A percentile compares a stretch with the other conserved stretches of the same genome.
These are phyloP conservation scores for Chaetomium sp. DNA, from an alignment of 2,329 filamentous ascomycete species.

Conservation along the genomic window DNA sequence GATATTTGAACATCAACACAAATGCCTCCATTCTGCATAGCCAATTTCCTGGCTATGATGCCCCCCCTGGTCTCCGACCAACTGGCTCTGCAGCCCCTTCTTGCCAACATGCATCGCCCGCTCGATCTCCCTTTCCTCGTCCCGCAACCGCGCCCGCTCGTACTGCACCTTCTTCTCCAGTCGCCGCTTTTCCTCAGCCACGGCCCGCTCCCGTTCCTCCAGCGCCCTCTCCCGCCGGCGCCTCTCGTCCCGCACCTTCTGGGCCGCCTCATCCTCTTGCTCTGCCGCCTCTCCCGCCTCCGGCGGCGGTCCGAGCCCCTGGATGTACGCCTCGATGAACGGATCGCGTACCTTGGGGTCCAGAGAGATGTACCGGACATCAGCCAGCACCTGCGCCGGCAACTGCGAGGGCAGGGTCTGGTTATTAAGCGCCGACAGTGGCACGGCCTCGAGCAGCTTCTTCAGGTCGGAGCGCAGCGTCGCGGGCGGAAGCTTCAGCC, in stretches of 20 bases:
- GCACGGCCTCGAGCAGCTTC: conserved; percentile 63
- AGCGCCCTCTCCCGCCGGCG: conserved; percentile 66
- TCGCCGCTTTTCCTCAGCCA: conserved; percentile 64
- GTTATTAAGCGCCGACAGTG: conserved; percentile 61
- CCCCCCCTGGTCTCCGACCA: conserved; percentile 38
- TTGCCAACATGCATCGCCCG: conserved; percentile 70
- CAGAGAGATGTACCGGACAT: conserved; percentile 71
- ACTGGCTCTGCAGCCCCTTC: conserved; percentile 64
- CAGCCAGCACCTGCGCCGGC: conserved; percentile 63
- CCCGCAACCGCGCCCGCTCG: conserved; percentile 62
- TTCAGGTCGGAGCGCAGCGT: conserved; percentile 71
- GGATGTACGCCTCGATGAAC: conserved; percentile 67
- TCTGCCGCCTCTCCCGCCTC: conserved; percentile 45
- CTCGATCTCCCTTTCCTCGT: conserved; percentile 69
- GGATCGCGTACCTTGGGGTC: conserved; percentile 62
- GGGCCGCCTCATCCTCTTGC: conserved; percentile 55
- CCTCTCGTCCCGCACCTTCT: conserved; percentile 54
- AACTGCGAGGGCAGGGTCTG: conserved; percentile 58
- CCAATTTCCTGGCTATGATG: neutral
- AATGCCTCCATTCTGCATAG: neutral
- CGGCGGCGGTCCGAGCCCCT: conserved; percentile 62
- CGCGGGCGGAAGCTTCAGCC: conserved; percentile 66
- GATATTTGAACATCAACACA: neutral
- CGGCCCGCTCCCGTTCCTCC: conserved; percentile 62
- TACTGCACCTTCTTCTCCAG: conserved; percentile 61